Evolutionary conservation across 768 basidiomycete species (phyloP), one percentile per base, ranked within the genome.

Genomic region (Kwoniella mangroviensis): DNA sequence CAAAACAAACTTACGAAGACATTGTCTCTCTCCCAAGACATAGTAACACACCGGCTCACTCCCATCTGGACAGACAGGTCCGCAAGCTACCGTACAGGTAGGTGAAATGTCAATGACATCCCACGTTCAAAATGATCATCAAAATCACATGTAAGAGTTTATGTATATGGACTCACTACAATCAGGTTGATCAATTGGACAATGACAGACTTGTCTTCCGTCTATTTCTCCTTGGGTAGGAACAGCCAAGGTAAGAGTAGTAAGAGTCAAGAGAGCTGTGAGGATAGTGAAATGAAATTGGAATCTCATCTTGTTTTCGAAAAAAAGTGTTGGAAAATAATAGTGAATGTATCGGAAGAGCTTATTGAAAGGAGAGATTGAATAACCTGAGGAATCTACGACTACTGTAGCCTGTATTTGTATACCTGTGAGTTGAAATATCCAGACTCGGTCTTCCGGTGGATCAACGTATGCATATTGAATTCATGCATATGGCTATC

Each of bases 171-270:
- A 60, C 41, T 60, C n/a, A 60, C 58, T 12, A 24, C 58, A 60
- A 9, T 22, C 26, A n/a, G 58, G 58, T 15, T 60, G 34, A 60
- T 60, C 22, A 19, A 60, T 60, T n/a, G 58, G 58, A 41, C 58
- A 60, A 60, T 60, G 34, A 43, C 58, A 60, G 6, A 60, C 22
- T 60, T 60, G 58, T 43, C 58, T 41, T 42, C 43, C 58, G 3
- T 42, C 41, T 15, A 60, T 19, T 34, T 21, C 53, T 19, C 11
- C 53, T 22, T 51, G 17, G 21, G 21, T 54, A 54, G n/a, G 21
- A 5, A 24, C 24, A 19, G 53, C 53, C 11, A 24, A n/a, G 21
- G 24, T 21, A 22, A 24, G 21, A n/a, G 24, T 54, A 22, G 53
- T 24, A 24, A 54, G 45, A 17, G 45, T 49, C 9, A 49, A 19